Percentiles rank a stretch among this genome's conserved stretches.
Evolutionary conservation across 805 yeast species (phyloP).

Genomic region (Wickerhamiella spandovensis): DNA sequence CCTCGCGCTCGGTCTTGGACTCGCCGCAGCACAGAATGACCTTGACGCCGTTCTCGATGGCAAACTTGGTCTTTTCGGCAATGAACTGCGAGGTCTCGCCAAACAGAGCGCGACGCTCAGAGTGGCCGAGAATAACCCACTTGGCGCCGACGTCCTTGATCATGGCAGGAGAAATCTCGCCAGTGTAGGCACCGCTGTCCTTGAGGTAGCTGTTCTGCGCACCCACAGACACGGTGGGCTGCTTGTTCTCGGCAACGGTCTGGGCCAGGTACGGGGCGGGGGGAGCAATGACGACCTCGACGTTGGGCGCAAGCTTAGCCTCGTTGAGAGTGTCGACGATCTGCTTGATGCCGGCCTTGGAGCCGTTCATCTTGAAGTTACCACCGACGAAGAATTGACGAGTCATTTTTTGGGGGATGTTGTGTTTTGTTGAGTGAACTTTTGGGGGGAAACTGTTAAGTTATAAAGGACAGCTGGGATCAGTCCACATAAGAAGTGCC

Average conservation of each 20-base stretch:
- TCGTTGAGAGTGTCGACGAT: slow-evolving; percentile 75
- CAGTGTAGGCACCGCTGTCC: slow-evolving; percentile 94
- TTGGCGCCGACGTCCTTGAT: slow-evolving; percentile 82
- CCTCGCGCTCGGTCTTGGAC: slow-evolving; percentile 87
- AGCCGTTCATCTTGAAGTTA: slow-evolving; percentile 97
- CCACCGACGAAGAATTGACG: slow-evolving; percentile 97
- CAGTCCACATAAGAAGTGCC: neutral
- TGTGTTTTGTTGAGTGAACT: neutral
- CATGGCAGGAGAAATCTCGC: slow-evolving; percentile 84
- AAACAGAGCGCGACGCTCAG: slow-evolving; percentile 93
- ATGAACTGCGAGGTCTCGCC: slow-evolving; percentile 81
- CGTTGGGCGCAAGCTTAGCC: slow-evolving; percentile 60
- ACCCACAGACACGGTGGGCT: slow-evolving; percentile 59
- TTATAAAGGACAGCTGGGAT: neutral
- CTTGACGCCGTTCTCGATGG: slow-evolving; percentile 74
- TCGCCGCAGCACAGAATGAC: slow-evolving; percentile 98
- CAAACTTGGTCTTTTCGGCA: slow-evolving; percentile 90
- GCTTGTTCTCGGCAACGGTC: slow-evolving; percentile 57
- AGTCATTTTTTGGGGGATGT: slow-evolving; percentile 39
- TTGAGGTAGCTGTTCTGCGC: slow-evolving; percentile 87
- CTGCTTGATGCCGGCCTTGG: slow-evolving; percentile 67
- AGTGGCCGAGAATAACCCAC: slow-evolving; percentile 96
- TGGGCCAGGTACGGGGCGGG: slow-evolving; percentile 84
- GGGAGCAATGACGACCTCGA: slow-evolving; percentile 91
- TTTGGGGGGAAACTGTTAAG: neutral